Conservation (phyloP, 2,329 filamentous ascomycete genomes). For the Colletotrichum sidae region DNA sequence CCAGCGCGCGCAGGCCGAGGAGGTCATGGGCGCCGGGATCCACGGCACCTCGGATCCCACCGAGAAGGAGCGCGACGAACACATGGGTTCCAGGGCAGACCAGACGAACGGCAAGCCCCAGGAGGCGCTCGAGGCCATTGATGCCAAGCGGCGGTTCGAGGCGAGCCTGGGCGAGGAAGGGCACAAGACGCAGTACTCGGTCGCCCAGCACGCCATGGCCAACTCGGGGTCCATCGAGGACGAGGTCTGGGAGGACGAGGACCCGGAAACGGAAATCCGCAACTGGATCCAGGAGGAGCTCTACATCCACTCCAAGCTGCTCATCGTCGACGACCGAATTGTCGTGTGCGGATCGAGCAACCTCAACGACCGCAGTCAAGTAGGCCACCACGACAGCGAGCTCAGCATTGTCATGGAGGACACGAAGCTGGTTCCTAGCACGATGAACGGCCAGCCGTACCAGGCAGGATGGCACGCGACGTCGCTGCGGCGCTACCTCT, state of each 20-base stretch:
- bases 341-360: slow-evolving; percentile 91
- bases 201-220: slow-evolving; percentile 87
- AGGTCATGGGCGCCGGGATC: slow-evolving; percentile 83
- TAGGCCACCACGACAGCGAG: slow-evolving; percentile 91
- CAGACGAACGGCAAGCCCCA: slow-evolving; percentile 43
- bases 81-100: slow-evolving; percentile 58
- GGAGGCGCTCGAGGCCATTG: slow-evolving; percentile 52
- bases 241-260: slow-evolving; percentile 80
- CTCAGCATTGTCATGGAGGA: slow-evolving; percentile 92
- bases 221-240: slow-evolving; percentile 68
- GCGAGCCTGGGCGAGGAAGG: slow-evolving; percentile 53
- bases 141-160: slow-evolving; percentile 66
- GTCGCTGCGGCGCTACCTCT: slow-evolving; percentile 83
- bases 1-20: slow-evolving; percentile 87
- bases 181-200: slow-evolving; percentile 54
- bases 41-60: slow-evolving; percentile 65
- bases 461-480: slow-evolving; percentile 85
- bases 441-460: slow-evolving; percentile 83
- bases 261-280: slow-evolving; percentile 79
- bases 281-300: slow-evolving; percentile 97
- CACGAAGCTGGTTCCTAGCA: slow-evolving; percentile 74
- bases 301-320: slow-evolving; percentile 92
- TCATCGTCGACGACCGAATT: slow-evolving; percentile 88
- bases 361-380: slow-evolving; percentile 89
- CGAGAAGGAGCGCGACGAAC: slow-evolving; percentile 58